Evolutionary conservation across 1,139 yeast genomes (phyloP), one percentile per base, ranked within the genome.

Genomic region (Yamadazyma atmosphaerica): DNA sequence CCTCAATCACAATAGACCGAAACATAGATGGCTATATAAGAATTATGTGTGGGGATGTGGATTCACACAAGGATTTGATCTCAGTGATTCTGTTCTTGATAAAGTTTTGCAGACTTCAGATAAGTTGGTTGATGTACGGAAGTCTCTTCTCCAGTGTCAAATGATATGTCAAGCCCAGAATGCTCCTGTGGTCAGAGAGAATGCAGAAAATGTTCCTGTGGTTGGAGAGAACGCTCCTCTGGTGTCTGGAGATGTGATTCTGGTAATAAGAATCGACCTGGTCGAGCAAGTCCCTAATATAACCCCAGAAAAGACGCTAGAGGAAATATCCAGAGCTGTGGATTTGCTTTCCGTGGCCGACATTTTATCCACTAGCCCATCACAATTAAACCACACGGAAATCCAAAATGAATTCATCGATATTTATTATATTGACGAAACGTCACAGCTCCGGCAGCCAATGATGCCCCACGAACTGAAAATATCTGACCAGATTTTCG

Each of bases 91-190:
- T 0, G 51, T 64, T 0, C 48, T 83, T 6, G 54, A 56, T 0
- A 37, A 50, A 1, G 44, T 82, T 0, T 54, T 79, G 0, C 38
- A n/a, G n/a, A n/a, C n/a, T n/a, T n/a, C n/a, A n/a, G n/a, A n/a
- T n/a, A n/a, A n/a, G n/a, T n/a, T n/a, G n/a, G n/a, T 56, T 32
- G 94, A 86, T 55, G 55, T 87, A 14, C 64, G 95, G 35, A 68
- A 66, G 40, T 67, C 78, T 18, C 56, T 87, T 9, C 66, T 73
- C 54, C 63, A 67, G 5, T 64, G 84, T 29, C 94, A 87, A 54
- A 69, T 76, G 44, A 47, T 80, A 46, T 81, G 86, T 47, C 76
- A 71, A 37, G 38, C 41, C 4, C 15, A 36, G 23, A 21, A 12
- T 17, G n/a, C 12, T 30, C 27, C 11, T 9, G 16, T 10, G 4